Evolutionary conservation across 257 asterid genomes (phyloP).

Genomic region (Orobanche coerulescens): DNA sequence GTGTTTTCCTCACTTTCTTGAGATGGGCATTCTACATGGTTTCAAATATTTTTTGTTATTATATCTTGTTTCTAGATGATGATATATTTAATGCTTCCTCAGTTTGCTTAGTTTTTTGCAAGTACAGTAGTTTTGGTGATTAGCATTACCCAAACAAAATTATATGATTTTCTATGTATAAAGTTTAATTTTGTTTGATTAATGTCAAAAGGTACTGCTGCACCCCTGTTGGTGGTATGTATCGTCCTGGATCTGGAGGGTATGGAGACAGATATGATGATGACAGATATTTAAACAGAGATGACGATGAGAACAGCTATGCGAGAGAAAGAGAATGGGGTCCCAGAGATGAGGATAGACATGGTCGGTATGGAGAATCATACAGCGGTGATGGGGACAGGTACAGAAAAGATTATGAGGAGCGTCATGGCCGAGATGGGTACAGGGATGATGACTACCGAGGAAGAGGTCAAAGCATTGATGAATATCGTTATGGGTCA

Average conservation of each 20-base stretch:
- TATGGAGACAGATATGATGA: conserved; percentile 70
- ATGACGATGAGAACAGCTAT: conserved; percentile 71
- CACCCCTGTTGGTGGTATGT: conserved; percentile 53
- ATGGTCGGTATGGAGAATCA: too few species aligned
- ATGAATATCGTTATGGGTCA: conserved; percentile 58
- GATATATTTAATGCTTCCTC: conserved; percentile 2
- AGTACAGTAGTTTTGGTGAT: not conserved
- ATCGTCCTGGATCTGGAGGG: conserved; percentile 70
- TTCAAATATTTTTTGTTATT: not conserved
- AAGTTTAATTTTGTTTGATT: not conserved
- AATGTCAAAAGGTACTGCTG: conserved; percentile 51
- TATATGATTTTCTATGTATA: conserved; percentile 1
- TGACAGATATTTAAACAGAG: conserved; percentile 69
- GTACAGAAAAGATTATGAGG: conserved; percentile 62
- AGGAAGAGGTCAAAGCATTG: conserved; percentile 52
- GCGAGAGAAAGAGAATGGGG: conserved; percentile 78
- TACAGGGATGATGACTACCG: conserved; percentile 61
- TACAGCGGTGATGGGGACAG: conserved; percentile 69
- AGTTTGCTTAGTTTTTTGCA: not conserved
- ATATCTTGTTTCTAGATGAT: not conserved
- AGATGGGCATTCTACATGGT: not conserved
- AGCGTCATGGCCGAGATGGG: conserved; percentile 54
- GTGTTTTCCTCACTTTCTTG: conserved; percentile 10
- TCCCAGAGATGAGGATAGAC: conserved; percentile 62
- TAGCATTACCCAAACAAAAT: not conserved